phyloP scores from a whole-genome alignment of 2,329 filamentous ascomycete genomes.

The Botrytis squamosa region DNA sequence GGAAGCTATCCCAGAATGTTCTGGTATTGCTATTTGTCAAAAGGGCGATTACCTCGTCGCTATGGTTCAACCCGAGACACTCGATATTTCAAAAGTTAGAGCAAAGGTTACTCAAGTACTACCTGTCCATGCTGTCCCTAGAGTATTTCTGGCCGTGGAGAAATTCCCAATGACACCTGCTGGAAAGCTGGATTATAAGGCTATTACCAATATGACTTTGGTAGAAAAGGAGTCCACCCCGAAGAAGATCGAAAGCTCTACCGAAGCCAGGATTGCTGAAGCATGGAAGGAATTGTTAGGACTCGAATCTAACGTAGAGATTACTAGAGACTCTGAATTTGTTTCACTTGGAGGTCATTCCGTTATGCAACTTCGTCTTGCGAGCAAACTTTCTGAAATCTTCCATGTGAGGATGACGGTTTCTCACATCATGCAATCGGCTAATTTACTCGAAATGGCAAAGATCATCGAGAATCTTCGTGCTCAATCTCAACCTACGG shows the following conservation, averaged over 20 bases:
- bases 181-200: constrained; percentile 41
- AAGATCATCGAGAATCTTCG: constrained; percentile 6
- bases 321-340: constrained; percentile 32
- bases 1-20: constrained; percentile 21
- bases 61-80: constrained; percentile 33
- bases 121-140: constrained; percentile 37
- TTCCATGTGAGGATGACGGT: constrained; percentile 26
- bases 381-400: constrained; percentile 21
- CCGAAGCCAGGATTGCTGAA: constrained; percentile 19
- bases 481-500: neutral
- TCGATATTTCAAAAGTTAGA: constrained; percentile 13
- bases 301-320: constrained; percentile 9
- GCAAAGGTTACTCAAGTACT: constrained; percentile 24
- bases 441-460: constrained; percentile 13
- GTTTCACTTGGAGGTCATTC: constrained; percentile 37
- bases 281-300: constrained; percentile 26
- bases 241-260: neutral
- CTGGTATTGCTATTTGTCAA: constrained; percentile 34
- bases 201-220: constrained; percentile 23
- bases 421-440: constrained; percentile 26
- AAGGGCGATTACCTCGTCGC: constrained; percentile 36
- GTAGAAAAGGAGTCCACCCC: neutral
- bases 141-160: constrained; percentile 31
- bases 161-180: constrained; percentile 38
- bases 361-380: constrained; percentile 32